A percentile compares a stretch with the other conserved stretches of the same genome.
phyloP scores from a whole-genome alignment of 352 stramenopile species.

The Phytopythium delawarense region DNA sequence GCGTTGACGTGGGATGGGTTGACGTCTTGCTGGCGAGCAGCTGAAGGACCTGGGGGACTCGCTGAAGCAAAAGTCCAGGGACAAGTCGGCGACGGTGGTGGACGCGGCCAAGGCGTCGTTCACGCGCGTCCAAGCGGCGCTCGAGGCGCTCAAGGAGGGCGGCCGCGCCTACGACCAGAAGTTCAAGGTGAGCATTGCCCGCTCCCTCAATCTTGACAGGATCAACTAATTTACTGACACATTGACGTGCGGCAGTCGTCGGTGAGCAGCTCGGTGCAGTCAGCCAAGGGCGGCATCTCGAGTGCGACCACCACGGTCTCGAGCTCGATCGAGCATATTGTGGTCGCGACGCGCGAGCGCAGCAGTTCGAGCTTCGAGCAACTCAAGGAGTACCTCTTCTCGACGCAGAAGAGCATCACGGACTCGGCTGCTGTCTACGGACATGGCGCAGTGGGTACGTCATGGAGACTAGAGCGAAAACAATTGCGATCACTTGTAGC shows the following conservation, averaged over 20 bases:
- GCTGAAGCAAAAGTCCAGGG: conserved; percentile 51
- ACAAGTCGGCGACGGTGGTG: conserved; percentile 41
- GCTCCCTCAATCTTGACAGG: no score
- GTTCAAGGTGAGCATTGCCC: conserved; percentile 22
- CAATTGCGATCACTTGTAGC: background rate
- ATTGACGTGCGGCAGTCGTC: conserved; percentile 9
- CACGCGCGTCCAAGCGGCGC: conserved; percentile 40
- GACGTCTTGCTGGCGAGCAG: background rate
- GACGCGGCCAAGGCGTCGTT: conserved; percentile 53
- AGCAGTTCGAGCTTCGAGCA: conserved; percentile 61
- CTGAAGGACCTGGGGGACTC: conserved; percentile 51
- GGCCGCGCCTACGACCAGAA: conserved; percentile 67
- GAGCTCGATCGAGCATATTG: conserved; percentile 67
- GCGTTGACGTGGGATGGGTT: background rate
- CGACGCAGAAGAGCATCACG: conserved; percentile 29
- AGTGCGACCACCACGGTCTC: conserved; percentile 38
- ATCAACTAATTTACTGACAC: background rate
- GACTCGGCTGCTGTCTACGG: conserved; percentile 24
- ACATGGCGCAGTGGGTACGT: conserved; percentile 36
- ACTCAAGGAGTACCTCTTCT: conserved; percentile 50
- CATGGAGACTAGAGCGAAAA: background rate
- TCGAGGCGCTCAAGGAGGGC: conserved; percentile 55
- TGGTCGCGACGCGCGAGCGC: conserved; percentile 44
- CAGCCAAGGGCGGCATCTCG: conserved; percentile 36
- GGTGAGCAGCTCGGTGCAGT: conserved; percentile 35